phyloP scores from a whole-genome alignment of 192 early-diverging fungal species.

The Lunasporangiospora selenospora region DNA sequence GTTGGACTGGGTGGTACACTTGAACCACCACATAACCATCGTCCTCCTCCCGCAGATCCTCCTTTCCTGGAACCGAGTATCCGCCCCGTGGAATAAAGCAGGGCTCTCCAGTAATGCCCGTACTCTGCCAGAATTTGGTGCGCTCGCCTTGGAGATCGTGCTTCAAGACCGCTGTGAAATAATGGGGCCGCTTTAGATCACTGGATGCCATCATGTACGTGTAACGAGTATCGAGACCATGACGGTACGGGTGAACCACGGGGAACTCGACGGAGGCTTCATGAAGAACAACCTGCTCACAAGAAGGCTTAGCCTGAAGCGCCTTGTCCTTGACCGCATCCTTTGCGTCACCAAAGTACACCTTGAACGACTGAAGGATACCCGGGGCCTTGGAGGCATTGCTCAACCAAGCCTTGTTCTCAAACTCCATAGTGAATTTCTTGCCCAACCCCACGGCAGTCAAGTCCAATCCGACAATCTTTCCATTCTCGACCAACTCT shows the following conservation, averaged over 20 bases:
- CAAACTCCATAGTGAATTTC: constrained; percentile 46
- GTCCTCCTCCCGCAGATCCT: constrained; percentile 16
- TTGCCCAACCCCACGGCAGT: constrained; percentile 43
- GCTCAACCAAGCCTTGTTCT: constrained; percentile 44
- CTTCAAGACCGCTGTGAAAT: constrained; percentile 41
- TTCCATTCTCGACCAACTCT: constrained; percentile 16
- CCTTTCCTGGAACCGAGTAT: constrained; percentile 18
- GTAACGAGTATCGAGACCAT: constrained; percentile 33
- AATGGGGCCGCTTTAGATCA: constrained; percentile 45
- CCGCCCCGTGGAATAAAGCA: constrained; percentile 42
- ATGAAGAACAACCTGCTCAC: constrained; percentile 27
- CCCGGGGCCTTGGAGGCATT: constrained; percentile 46
- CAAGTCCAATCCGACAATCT: constrained; percentile 33
- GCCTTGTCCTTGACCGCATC: background rate
- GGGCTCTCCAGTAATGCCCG: constrained; percentile 40
- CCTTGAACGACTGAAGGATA: constrained; percentile 29
- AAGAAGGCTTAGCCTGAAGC: constrained; percentile 7
- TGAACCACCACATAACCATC: constrained; percentile 43
- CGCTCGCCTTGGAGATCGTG: constrained; percentile 28
- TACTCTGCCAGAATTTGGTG: constrained; percentile 44
- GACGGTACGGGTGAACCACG: constrained; percentile 36
- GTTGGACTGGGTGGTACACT: constrained; percentile 36
- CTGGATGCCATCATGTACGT: constrained; percentile 49
- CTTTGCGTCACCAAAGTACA: constrained; percentile 9
- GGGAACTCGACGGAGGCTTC: constrained; percentile 45